A percentile compares a stretch with the other conserved stretches of the same genome.
These are phyloP conservation scores for Metschnikowia lachancei DNA, from an alignment of 805 yeast genomes.

Conservation along the genomic window DNA sequence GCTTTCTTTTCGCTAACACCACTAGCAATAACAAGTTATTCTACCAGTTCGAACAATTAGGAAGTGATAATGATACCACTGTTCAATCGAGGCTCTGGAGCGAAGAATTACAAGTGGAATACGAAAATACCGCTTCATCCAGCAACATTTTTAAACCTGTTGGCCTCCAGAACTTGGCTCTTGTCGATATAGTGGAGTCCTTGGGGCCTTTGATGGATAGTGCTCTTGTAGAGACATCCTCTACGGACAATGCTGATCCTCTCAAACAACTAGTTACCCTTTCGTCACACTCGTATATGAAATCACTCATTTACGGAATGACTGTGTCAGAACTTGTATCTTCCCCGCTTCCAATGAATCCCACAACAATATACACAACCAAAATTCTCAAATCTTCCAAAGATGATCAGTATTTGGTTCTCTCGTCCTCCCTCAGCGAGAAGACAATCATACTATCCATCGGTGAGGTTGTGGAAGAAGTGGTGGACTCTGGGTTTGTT, in stretches of 20 bases:
- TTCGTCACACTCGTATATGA: conserved; percentile 46
- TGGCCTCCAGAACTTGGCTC: conserved; percentile 53
- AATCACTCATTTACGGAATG: conserved; percentile 54
- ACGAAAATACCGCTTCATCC: neutral
- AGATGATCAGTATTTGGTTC: conserved; percentile 61
- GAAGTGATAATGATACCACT: conserved; percentile 46
- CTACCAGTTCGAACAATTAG: conserved; percentile 79
- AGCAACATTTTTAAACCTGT: conserved; percentile 26
- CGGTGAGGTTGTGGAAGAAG: conserved; percentile 79
- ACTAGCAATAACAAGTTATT: conserved; percentile 61
- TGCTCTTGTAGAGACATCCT: conserved; percentile 18
- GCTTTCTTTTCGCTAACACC: conserved; percentile 68
- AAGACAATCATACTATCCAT: conserved; percentile 72
- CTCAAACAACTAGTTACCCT: conserved; percentile 27
- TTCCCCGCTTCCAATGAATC: conserved; percentile 67
- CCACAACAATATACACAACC: conserved; percentile 65
- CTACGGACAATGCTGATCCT: conserved; percentile 18
- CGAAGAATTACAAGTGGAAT: conserved; percentile 2
- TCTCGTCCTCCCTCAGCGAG: conserved; percentile 54
- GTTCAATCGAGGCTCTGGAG: conserved; percentile 5
- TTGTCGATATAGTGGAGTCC: conserved; percentile 49
- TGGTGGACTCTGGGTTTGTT: conserved; percentile 61
- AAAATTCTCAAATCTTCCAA: conserved; percentile 43
- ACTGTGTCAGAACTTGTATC: conserved; percentile 62
- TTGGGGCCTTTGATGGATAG: conserved; percentile 51